Evolutionary conservation across 2,329 filamentous ascomycete genomes (phyloP), one percentile per base, ranked within the genome.

Genomic region (Alternaria ethzedia): DNA sequence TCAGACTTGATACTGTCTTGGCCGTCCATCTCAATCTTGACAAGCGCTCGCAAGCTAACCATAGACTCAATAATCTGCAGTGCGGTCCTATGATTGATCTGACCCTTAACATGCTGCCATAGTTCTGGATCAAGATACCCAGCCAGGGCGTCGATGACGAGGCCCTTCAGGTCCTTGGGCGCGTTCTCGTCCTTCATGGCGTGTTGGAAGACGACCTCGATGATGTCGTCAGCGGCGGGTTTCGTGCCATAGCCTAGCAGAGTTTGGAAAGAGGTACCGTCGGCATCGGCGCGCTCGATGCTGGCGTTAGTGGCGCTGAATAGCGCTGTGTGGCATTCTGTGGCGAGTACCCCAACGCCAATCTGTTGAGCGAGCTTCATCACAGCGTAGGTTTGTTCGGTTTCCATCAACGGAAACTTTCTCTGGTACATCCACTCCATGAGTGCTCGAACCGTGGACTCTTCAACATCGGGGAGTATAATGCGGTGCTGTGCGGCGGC

Each of bases 401-500:
- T 56, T 23, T 57, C 54, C 0, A 58, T 43, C 20, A 50, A 69
- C 6, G 54, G 8, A 4, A 73, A 44, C 0, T 25, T 26, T 0
- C 25, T 7, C 6, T 55, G 32, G 45, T 74, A 73, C 0, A 74
- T 47, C 74, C 74, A 78, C 7, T 65, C 17, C 3, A 72, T 52
- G 2, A 78, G 12, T 3, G 54, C 58, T 3, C 21, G 15, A 2
- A 78, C 59, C 5, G 66, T 64, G 0, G 45, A 30, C 3, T 51
- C 49, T 6, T 67, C 66, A 6, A 45, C 15, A 5, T 30, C 23
- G 1, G 54, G 65, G 1, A 78, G 47, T 1, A 74, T 2, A 7
- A 76, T 63, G 3, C 65, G 65, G 1, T 58, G 46, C 9, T 76
- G 70, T 0, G 70, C 73, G 8, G 67, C 65, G 13, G 73, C 71